These are phyloP conservation scores for Fusarium bactridioides DNA, from an alignment of 2,329 filamentous ascomycete genomes.

Conservation along the genomic window DNA sequence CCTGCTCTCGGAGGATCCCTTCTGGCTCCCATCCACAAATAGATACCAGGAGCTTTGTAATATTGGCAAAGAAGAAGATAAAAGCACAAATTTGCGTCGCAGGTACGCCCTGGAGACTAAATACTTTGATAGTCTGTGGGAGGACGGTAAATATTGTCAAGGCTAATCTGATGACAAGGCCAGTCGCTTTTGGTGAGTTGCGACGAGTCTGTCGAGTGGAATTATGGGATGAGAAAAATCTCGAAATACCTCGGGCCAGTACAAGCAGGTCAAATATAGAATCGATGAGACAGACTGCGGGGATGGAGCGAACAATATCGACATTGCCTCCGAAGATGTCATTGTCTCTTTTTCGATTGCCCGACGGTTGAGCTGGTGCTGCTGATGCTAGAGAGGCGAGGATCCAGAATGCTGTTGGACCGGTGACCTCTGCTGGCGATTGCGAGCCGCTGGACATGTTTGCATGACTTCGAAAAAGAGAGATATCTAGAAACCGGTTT, in stretches of 20 bases:
- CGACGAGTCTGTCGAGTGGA: background rate
- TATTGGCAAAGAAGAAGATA: background rate
- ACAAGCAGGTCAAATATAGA: background rate
- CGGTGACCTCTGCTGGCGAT: background rate
- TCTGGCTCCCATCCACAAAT: background rate
- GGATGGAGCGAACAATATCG: background rate
- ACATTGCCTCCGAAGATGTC: background rate
- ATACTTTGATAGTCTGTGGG: background rate
- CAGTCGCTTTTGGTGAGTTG: background rate
- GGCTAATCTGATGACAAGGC: background rate
- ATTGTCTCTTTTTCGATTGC: background rate
- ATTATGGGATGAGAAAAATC: rapidly evolving
- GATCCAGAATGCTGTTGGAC: conserved; percentile 12
- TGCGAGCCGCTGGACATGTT: background rate
- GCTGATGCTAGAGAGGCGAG: background rate
- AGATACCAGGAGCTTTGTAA: background rate
- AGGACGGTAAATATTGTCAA: background rate
- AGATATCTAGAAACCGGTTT: background rate
- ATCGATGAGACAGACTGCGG: background rate
- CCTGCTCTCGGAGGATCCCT: rapidly evolving
- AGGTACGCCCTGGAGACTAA: conserved; percentile 1
- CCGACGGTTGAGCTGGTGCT: background rate
- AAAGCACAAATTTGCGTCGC: background rate
- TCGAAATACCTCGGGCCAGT: background rate
- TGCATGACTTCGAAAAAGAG: too few species aligned